phyloP scores from a whole-genome alignment of 2,329 filamentous ascomycete genomes.

The Colletotrichum nymphaeae region DNA sequence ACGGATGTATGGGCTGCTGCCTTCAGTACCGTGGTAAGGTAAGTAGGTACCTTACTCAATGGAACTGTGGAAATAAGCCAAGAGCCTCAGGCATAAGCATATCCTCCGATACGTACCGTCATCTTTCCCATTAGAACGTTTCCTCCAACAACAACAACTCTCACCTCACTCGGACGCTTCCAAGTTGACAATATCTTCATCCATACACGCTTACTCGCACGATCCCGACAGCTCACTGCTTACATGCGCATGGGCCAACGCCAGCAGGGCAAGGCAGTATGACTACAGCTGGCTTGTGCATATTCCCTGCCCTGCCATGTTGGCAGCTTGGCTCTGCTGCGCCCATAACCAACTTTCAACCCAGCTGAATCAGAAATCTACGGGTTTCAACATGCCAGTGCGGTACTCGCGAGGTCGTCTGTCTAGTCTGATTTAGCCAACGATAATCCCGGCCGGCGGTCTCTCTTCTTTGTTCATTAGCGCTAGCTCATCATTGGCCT shows the following conservation, averaged over 20 bases:
- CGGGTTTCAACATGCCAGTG: conserved; percentile 2
- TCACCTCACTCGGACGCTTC: not conserved
- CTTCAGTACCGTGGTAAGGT: too few relatives aligned
- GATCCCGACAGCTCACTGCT: not conserved
- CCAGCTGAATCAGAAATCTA: not conserved
- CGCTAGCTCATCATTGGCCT: not conserved
- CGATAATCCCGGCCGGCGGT: conserved; percentile 9
- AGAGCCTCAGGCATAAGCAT: not conserved
- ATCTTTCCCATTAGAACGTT: not conserved
- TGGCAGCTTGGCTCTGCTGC: not conserved
- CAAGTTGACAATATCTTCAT: not conserved
- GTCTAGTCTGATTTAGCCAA: not conserved
- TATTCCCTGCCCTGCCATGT: not conserved
- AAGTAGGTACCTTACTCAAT: not conserved
- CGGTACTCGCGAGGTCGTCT: not conserved
- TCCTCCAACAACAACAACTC: not conserved
- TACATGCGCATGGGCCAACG: not conserved
- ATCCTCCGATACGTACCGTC: not conserved
- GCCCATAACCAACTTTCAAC: not conserved
- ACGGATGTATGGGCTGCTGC: too few relatives aligned
- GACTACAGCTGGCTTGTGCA: not conserved
- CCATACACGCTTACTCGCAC: not conserved
- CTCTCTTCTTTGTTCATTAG: not conserved
- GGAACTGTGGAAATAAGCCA: too few relatives aligned
- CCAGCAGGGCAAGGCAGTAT: not conserved